These are phyloP conservation scores for Diutina sp. DNA, from an alignment of 1,139 yeast genomes.

Conservation along the genomic window DNA sequence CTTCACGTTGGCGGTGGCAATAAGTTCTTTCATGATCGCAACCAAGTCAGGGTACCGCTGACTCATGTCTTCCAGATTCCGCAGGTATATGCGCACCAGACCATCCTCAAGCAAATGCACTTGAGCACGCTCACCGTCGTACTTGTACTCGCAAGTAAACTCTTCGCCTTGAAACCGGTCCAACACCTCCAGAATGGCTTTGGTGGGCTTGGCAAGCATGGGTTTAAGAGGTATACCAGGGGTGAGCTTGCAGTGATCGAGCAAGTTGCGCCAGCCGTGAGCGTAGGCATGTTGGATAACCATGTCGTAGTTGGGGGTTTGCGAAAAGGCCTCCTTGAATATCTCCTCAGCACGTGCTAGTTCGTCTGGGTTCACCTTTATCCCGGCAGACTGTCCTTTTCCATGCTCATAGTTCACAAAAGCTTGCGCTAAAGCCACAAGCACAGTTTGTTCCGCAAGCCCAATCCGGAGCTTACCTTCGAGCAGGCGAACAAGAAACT, in stretches of 20 bases:
- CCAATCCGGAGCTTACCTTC: constrained; percentile 93
- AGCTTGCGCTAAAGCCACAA: constrained; percentile 77
- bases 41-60: constrained; percentile 88
- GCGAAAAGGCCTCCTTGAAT: constrained; percentile 77
- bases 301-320: constrained; percentile 82
- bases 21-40: constrained; percentile 51
- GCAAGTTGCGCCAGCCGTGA: constrained; percentile 52
- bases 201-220: constrained; percentile 97
- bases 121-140: constrained; percentile 97
- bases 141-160: constrained; percentile 92
- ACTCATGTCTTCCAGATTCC: constrained; percentile 97
- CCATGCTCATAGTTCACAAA: constrained; percentile 44
- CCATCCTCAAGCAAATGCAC: constrained; percentile 68
- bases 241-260: constrained; percentile 58
- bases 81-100: constrained; percentile 62
- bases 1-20: constrained; percentile 10
- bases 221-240: constrained; percentile 97
- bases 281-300: constrained; percentile 55
- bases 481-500: constrained; percentile 74
- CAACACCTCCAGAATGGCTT: constrained; percentile 77
- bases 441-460: constrained; percentile 84
- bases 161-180: constrained; percentile 77
- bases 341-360: constrained; percentile 58
- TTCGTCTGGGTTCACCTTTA: constrained; percentile 23
- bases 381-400: constrained; percentile 1